Evolutionary conservation across 2,329 filamentous ascomycete species (phyloP).

Genomic region (Fusarium redolens): DNA sequence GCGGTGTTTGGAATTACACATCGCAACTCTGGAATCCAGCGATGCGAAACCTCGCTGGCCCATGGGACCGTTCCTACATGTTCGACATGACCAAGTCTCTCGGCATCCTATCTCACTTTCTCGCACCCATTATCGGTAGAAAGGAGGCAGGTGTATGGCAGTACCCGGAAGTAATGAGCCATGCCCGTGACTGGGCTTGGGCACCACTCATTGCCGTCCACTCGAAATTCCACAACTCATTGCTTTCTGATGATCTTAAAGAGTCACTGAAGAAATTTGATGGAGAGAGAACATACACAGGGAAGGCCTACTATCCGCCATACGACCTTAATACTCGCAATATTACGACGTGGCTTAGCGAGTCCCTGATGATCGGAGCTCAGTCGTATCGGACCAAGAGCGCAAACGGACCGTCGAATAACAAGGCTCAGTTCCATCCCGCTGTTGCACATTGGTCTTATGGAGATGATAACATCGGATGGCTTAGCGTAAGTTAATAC

Average conservation of each 20-base stretch:
- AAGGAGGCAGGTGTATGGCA: background rate
- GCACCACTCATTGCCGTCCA: slow-evolving; percentile 65
- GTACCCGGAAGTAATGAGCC: slow-evolving; percentile 62
- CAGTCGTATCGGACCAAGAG: slow-evolving; percentile 51
- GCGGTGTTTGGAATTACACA: slow-evolving; percentile 62
- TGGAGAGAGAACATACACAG: slow-evolving; percentile 11
- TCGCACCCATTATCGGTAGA: slow-evolving; percentile 17
- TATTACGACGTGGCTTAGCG: slow-evolving; percentile 66
- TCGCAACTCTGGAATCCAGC: slow-evolving; percentile 65
- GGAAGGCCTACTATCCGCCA: slow-evolving; percentile 12
- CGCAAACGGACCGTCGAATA: slow-evolving; percentile 15
- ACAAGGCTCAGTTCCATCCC: slow-evolving; percentile 13
- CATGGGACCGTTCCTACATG: slow-evolving; percentile 70
- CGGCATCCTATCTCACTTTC: slow-evolving; percentile 34
- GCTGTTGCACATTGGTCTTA: slow-evolving; percentile 18
- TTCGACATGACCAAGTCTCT: slow-evolving; percentile 70
- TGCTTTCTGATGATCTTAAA: slow-evolving; percentile 56
- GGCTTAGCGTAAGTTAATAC: slow-evolving; percentile 11
- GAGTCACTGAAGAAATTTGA: slow-evolving; percentile 9
- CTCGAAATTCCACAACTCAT: slow-evolving; percentile 58
- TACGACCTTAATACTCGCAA: slow-evolving; percentile 63
- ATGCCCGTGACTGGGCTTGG: slow-evolving; percentile 68
- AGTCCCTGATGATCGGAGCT: slow-evolving; percentile 67
- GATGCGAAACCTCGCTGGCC: slow-evolving; percentile 68
- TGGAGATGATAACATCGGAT: slow-evolving; percentile 11